phyloP scores from a whole-genome alignment of 352 stramenopile genomes.

The Aphanomyces invadans region DNA sequence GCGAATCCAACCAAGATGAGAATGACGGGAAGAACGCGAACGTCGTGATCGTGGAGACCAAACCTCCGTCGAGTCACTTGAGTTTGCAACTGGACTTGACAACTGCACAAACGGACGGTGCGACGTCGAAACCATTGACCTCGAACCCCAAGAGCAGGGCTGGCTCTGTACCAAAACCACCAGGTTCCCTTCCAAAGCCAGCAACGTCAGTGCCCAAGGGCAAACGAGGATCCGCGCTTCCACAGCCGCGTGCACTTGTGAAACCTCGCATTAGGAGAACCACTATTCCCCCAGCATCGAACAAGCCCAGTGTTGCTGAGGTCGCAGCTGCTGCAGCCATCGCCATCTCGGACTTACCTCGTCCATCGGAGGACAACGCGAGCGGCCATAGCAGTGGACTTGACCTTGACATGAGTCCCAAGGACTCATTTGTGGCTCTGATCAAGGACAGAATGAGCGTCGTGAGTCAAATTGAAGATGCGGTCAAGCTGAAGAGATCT shows the following conservation, averaged over 20 bases:
- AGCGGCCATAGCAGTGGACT: neutral
- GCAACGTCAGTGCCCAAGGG: neutral
- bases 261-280: constrained; percentile 1
- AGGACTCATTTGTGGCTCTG: neutral
- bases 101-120: neutral
- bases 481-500: neutral
- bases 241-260: constrained; percentile 2
- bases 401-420: neutral
- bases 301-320: neutral
- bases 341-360: neutral
- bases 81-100: neutral
- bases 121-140: neutral
- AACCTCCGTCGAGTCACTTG: neutral
- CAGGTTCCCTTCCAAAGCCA: neutral
- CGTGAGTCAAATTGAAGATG: constrained; percentile 14
- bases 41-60: neutral
- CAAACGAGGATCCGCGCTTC: neutral
- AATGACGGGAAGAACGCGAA: constrained; percentile 2
- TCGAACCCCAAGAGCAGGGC: neutral
- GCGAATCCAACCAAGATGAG: constrained; percentile 11
- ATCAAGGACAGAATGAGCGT: constrained; percentile 4
- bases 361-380: neutral
- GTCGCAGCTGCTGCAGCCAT: neutral
- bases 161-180: neutral
- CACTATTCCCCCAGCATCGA: neutral